Conservation (phyloP, 2,329 filamentous ascomycete species). For the Cladosporium halotolerans region DNA sequence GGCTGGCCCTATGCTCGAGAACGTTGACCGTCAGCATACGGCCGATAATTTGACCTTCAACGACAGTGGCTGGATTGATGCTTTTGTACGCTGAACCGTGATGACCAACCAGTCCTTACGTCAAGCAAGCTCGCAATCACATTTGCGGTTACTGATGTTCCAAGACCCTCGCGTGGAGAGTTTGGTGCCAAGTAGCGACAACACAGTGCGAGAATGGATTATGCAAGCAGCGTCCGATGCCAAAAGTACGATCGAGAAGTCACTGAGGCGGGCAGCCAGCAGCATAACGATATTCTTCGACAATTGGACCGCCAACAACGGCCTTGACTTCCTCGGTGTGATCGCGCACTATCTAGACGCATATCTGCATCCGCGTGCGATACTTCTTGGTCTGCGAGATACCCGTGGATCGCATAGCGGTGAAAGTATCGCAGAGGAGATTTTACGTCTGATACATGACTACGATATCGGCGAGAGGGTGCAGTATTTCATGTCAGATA, state of each 20-base stretch:
- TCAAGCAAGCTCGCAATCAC: too few species aligned
- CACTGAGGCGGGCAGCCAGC: background rate
- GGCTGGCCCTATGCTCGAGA: too few species aligned
- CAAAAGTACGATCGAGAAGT: background rate
- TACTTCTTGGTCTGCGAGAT: background rate
- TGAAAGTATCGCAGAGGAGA: background rate
- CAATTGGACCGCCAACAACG: background rate
- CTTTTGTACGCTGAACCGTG: too few species aligned
- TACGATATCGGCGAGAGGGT: slow-evolving; percentile 1
- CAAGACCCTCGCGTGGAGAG: background rate
- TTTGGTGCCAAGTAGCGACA: background rate
- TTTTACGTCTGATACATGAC: background rate
- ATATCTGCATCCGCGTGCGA: background rate
- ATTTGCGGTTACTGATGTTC: background rate
- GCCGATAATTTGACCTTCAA: too few species aligned
- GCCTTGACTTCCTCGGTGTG: background rate
- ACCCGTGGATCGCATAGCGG: background rate
- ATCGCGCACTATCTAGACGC: background rate
- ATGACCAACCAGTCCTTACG: too few species aligned
- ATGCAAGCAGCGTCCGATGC: background rate
- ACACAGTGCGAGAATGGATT: background rate
- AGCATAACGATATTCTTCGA: background rate
- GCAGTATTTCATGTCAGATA: slow-evolving; percentile 16
- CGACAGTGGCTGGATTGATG: too few species aligned
- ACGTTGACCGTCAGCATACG: too few species aligned